Evolutionary conservation across 441 rosid species (phyloP).

Genomic region (Populus hybrid): DNA sequence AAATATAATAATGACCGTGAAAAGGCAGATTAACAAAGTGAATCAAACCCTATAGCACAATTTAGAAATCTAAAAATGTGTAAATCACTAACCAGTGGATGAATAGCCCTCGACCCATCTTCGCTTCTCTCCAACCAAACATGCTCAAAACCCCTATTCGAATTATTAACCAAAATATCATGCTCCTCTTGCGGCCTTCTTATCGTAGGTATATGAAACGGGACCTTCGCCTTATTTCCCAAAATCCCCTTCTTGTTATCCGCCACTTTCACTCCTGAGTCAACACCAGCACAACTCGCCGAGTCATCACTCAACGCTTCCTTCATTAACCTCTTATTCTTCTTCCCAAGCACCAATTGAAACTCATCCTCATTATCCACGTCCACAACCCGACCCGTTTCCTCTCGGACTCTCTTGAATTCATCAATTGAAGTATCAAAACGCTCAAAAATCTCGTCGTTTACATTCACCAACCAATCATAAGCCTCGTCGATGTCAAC

Average conservation of each 20-base stretch:
- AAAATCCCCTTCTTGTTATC: slow-evolving; percentile 32
- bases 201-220: slow-evolving; percentile 71
- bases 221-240: slow-evolving; percentile 53
- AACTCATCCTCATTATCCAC: slow-evolving; percentile 50
- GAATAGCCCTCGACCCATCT: slow-evolving; percentile 58
- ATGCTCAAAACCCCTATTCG: slow-evolving; percentile 71
- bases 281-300: slow-evolving; percentile 6
- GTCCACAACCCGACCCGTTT: slow-evolving; percentile 41
- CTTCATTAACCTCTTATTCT: slow-evolving; percentile 31
- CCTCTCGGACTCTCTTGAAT: slow-evolving; percentile 34
- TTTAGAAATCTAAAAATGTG: not conserved
- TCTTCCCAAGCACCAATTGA: slow-evolving; percentile 72
- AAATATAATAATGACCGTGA: no score
- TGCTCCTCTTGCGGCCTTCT: slow-evolving; percentile 74
- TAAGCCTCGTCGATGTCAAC: slow-evolving; percentile 50
- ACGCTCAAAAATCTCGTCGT: slow-evolving; percentile 64
- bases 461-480: slow-evolving; percentile 69
- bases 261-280: slow-evolving; percentile 52
- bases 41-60: no score
- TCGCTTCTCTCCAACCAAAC: slow-evolving; percentile 73
- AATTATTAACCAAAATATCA: slow-evolving; percentile 64
- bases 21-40: no score
- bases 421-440: slow-evolving; percentile 64
- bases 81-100: slow-evolving; percentile 75
- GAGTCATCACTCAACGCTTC: not conserved